Evolutionary conservation across 352 stramenopile genomes (phyloP).

Genomic region (Globisporangium orthogonon): DNA sequence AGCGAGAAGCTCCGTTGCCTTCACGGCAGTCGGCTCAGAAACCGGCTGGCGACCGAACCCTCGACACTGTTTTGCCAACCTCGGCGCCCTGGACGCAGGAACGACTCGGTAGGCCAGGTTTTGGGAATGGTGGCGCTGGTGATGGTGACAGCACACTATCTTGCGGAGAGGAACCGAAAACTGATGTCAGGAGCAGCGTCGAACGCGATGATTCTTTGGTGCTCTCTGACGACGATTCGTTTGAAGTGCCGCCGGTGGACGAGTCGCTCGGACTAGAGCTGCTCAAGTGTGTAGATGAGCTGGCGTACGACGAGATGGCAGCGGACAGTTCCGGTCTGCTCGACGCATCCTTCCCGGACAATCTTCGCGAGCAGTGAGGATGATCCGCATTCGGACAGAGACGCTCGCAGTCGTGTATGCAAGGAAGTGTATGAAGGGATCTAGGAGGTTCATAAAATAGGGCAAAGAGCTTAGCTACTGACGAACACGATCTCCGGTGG

Average conservation of each 20-base stretch:
- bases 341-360: constrained; percentile 1
- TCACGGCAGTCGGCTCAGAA: no score
- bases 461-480: constrained; percentile 11
- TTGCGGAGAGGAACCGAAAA: no score
- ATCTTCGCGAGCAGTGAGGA: constrained; percentile 2
- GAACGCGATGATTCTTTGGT: neutral
- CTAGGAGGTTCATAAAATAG: neutral
- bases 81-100: no score
- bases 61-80: no score
- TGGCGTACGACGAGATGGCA: neutral
- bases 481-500: constrained; percentile 26
- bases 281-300: constrained; percentile 1
- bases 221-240: neutral
- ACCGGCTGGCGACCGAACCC: no score
- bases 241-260: neutral
- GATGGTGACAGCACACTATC: no score
- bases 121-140: no score
- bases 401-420: neutral
- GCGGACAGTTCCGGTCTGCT: neutral
- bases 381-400: neutral
- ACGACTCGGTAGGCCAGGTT: no score
- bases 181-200: neutral
- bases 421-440: neutral
- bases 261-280: constrained; percentile 1
- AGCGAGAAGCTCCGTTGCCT: neutral